A percentile compares a stretch with the other conserved stretches of the same genome.
Conservation (phyloP, 768 basidiomycete species). For the Serpula lacrymans region DNA sequence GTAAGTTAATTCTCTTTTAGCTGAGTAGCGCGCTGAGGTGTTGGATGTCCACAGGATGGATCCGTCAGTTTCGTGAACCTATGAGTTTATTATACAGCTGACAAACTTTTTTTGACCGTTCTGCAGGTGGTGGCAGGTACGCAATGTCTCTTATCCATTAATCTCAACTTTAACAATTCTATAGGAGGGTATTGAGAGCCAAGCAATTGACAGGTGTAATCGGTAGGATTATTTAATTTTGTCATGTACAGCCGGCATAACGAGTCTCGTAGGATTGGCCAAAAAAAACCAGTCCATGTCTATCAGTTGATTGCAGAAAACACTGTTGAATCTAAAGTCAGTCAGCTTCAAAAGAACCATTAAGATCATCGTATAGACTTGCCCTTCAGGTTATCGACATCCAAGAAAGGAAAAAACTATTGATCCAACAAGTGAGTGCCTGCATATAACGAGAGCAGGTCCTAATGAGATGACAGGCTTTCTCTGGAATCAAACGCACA, state of each 20-base stretch:
- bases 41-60: constrained; percentile 57
- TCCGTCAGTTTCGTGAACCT: constrained; percentile 51
- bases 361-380: background rate
- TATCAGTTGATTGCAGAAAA: constrained; percentile 89
- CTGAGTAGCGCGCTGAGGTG: constrained; percentile 6
- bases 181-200: constrained; percentile 79
- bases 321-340: constrained; percentile 81
- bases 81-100: constrained; percentile 3
- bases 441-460: background rate
- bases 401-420: constrained; percentile 77
- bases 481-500: constrained; percentile 74
- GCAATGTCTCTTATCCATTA: constrained; percentile 5
- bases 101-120: constrained; percentile 1
- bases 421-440: constrained; percentile 65
- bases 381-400: constrained; percentile 68
- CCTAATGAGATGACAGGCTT: constrained; percentile 68
- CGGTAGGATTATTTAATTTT: constrained; percentile 34
- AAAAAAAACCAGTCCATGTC: constrained; percentile 78
- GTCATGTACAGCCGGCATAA: constrained; percentile 5
- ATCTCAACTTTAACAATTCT: constrained; percentile 9
- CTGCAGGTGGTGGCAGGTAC: constrained; percentile 74
- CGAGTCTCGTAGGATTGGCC: constrained; percentile 68
- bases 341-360: constrained; percentile 1
- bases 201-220: constrained; percentile 80
- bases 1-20: constrained; percentile 39